These are phyloP conservation scores for Malus sylvestris DNA, from an alignment of 306 rosid species.

Conservation along the genomic window DNA sequence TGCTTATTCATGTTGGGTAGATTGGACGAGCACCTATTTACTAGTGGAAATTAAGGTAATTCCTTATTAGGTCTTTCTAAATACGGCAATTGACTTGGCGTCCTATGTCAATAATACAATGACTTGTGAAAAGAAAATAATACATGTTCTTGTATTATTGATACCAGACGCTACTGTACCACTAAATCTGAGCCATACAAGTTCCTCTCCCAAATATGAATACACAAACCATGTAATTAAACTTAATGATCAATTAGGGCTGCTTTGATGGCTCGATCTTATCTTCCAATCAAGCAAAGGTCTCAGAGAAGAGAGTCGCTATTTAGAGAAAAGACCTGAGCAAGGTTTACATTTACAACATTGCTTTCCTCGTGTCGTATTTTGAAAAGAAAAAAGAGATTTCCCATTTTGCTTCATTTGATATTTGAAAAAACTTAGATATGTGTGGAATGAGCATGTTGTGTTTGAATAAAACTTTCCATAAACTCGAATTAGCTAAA, in stretches of 20 bases:
- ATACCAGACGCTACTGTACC: accelerated
- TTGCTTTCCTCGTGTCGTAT: background rate
- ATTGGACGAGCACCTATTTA: too few relatives aligned
- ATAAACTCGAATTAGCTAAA: background rate
- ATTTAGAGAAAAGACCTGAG: background rate
- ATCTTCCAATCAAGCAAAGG: background rate
- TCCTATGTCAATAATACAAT: too few relatives aligned
- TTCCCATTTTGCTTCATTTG: background rate
- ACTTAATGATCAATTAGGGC: background rate
- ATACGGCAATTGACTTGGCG: too few relatives aligned
- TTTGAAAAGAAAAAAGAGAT: too few relatives aligned
- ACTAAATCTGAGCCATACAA: background rate
- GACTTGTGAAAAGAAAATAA: too few relatives aligned
- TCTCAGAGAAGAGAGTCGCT: background rate
- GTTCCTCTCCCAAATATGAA: background rate
- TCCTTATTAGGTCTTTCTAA: too few relatives aligned
- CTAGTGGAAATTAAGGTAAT: too few relatives aligned
- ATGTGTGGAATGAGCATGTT: background rate
- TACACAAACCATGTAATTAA: background rate
- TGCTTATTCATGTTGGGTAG: too few relatives aligned
- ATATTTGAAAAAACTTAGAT: too few relatives aligned
- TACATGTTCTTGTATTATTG: too few relatives aligned
- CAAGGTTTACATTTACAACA: background rate
- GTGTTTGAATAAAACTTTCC: background rate
- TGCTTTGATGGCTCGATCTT: background rate